Evolutionary conservation across 2,329 filamentous ascomycete genomes (phyloP).

Genomic region (Phaeosphaeria sp.): DNA sequence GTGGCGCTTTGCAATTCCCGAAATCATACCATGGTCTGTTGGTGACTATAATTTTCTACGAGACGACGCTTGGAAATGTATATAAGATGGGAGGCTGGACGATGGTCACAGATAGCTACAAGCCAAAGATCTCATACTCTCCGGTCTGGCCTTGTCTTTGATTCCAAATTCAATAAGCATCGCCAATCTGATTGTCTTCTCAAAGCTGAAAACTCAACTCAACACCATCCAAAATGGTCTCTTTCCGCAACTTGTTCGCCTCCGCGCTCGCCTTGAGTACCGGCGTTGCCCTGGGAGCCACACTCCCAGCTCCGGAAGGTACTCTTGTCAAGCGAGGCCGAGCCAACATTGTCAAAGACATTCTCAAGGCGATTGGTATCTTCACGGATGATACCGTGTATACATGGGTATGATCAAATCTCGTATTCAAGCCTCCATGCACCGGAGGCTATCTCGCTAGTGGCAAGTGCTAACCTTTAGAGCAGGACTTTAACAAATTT

Average conservation of each 20-base stretch:
- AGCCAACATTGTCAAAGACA: neutral
- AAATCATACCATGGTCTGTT: neutral
- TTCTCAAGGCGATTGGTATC: neutral
- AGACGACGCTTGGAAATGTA: neutral
- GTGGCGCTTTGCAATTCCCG: neutral
- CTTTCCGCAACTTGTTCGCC: neutral
- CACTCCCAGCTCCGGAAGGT: neutral
- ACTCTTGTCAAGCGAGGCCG: neutral
- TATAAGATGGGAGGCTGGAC: neutral
- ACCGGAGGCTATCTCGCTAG: no score
- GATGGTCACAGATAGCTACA: neutral
- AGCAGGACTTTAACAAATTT: neutral
- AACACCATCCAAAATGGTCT: neutral
- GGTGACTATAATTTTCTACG: neutral
- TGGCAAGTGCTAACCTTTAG: neutral
- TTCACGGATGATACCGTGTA: neutral
- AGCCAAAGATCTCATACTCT: neutral
- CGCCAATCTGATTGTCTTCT: neutral
- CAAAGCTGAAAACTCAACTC: neutral
- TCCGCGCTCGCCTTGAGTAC: neutral
- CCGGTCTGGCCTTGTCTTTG: neutral
- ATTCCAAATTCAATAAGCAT: neutral
- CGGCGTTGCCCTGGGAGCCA: neutral
- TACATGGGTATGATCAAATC: neutral
- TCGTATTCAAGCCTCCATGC: no score